A percentile compares a stretch with the other conserved stretches of the same genome.
Conservation (phyloP, 1,284 basidiomycete species). For the Sanguinoderma infundibulare region DNA sequence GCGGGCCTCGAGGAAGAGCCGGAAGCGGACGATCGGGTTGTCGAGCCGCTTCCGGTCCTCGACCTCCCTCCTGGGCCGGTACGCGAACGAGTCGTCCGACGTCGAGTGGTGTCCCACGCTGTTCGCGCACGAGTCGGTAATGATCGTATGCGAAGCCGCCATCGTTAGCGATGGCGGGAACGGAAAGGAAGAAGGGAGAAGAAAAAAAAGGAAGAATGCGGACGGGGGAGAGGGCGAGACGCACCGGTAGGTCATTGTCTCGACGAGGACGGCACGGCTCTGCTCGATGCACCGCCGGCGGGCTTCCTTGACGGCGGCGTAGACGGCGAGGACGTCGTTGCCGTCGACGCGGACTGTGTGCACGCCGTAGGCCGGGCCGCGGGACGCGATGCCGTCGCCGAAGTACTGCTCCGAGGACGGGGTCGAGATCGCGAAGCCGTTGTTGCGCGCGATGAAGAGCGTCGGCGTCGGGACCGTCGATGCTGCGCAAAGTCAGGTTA, state of each 20-base stretch:
- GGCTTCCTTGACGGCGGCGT: constrained; percentile 83
- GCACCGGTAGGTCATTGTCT: constrained; percentile 90
- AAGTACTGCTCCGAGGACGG: constrained; percentile 89
- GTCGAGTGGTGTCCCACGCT: constrained; percentile 95
- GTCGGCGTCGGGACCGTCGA: constrained; percentile 78
- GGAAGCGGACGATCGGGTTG: constrained; percentile 87
- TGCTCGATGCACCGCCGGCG: constrained; percentile 77
- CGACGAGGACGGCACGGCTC: constrained; percentile 85
- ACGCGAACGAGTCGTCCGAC: constrained; percentile 93
- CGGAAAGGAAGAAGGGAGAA: neutral
- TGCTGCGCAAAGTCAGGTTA: constrained; percentile 44
- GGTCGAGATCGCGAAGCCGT: constrained; percentile 95
- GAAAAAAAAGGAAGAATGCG: neutral
- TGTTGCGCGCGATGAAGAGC: constrained; percentile 81
- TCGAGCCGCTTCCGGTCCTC: constrained; percentile 87
- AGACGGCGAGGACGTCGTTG: constrained; percentile 90
- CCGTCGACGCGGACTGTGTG: constrained; percentile 93
- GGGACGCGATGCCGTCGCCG: constrained; percentile 91
- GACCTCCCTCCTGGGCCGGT: constrained; percentile 84
- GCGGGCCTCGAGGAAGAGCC: constrained; percentile 78
- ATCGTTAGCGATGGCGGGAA: neutral
- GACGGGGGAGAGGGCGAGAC: constrained; percentile 15
- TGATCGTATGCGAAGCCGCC: too few species aligned
- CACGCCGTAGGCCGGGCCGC: constrained; percentile 94
- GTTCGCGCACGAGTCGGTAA: neutral